Evolutionary conservation across 1,139 yeast genomes (phyloP).

Genomic region (Candida sp.): DNA sequence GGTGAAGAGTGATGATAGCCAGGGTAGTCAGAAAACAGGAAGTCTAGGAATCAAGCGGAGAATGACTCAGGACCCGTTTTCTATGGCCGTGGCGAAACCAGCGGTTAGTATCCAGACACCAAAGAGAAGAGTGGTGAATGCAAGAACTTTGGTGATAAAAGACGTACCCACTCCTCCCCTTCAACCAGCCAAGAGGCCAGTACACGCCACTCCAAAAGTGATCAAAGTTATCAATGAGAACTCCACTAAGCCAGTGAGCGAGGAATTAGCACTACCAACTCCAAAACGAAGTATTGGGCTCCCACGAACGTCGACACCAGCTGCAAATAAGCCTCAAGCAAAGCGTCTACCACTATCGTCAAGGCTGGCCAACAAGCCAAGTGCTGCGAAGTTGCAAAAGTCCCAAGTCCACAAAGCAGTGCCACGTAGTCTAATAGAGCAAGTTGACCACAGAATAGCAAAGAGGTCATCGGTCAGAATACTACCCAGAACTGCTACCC

Average conservation of each 20-base stretch:
- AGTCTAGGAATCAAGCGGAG: background rate
- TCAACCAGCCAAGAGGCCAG: background rate
- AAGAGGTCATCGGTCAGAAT: constrained; percentile 9
- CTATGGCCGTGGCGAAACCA: background rate
- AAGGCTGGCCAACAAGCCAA: too few species aligned
- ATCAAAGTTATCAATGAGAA: background rate
- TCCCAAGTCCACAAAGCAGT: too few species aligned
- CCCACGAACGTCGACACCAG: background rate
- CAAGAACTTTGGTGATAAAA: background rate
- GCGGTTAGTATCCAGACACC: background rate
- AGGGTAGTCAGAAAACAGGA: background rate
- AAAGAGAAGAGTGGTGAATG: background rate
- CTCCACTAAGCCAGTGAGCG: too few species aligned
- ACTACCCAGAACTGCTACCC: constrained; percentile 8
- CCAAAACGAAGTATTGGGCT: background rate
- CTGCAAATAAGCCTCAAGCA: background rate
- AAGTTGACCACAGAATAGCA: background rate
- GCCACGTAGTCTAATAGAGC: background rate
- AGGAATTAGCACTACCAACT: background rate
- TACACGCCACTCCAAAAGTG: background rate
- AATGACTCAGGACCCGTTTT: background rate
- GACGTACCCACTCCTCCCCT: background rate
- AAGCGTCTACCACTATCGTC: too few species aligned
- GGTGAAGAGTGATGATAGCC: background rate
- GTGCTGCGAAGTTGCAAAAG: too few species aligned